A percentile compares a stretch with the other conserved stretches of the same genome.
Evolutionary conservation across 305 asterid species (phyloP).

Genomic region (Withania somnifera): DNA sequence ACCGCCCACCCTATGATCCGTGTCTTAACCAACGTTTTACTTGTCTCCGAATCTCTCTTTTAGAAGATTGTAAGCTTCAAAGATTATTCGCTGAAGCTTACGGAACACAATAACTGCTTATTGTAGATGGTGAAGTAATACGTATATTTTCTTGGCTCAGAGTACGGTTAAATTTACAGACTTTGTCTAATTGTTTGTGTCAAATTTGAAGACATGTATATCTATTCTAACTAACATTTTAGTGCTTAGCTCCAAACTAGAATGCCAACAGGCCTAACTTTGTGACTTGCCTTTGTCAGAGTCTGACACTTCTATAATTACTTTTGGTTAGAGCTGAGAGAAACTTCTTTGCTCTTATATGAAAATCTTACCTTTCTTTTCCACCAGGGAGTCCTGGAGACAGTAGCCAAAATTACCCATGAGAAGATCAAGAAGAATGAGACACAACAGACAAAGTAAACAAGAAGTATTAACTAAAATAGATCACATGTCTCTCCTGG

Average conservation of each 20-base stretch:
- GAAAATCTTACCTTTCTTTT: constrained; percentile 9
- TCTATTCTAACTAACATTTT: not conserved
- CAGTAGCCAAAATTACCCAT: constrained; percentile 79
- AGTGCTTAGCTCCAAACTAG: not conserved
- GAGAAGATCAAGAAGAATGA: constrained; percentile 82
- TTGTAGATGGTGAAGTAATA: not conserved
- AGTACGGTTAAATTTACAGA: not conserved
- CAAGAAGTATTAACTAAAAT: not conserved
- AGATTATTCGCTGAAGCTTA: not conserved
- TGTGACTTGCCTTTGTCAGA: not conserved
- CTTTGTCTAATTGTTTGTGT: not conserved
- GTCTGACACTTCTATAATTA: not conserved
- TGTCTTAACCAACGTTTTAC: too few relatives aligned
- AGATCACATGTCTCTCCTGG: not conserved
- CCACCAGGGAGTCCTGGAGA: constrained; percentile 82
- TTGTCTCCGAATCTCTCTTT: too few relatives aligned
- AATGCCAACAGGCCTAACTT: not conserved
- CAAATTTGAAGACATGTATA: not conserved
- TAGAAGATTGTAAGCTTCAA: too few relatives aligned
- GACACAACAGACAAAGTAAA: constrained; percentile 72
- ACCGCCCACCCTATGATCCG: too few relatives aligned
- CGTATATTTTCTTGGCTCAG: not conserved
- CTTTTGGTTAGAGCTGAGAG: not conserved
- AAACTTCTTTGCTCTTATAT: not conserved
- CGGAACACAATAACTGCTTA: not conserved